Evolutionary conservation across 805 yeast genomes (phyloP).

Genomic region (Vanderwaltozyma yarrowii): DNA sequence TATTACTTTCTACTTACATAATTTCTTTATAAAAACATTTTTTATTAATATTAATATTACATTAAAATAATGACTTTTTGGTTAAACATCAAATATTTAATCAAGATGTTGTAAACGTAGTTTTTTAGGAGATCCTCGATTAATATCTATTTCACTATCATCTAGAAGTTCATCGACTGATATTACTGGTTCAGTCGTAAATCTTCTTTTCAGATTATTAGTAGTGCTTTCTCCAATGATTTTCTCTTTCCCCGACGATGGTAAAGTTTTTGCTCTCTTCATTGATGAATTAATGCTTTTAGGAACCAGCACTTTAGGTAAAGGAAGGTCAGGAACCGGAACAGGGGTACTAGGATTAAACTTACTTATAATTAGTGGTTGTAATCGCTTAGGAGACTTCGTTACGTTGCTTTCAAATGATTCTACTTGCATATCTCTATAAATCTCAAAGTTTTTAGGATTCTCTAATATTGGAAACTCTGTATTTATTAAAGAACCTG

Average conservation of each 20-base stretch:
- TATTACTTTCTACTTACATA: too few relatives aligned
- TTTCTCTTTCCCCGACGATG: neutral
- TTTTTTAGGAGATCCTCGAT: too few relatives aligned
- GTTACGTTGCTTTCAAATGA: neutral
- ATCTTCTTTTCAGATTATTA: constrained; percentile 17
- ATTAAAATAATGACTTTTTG: too few relatives aligned
- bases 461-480: constrained; percentile 9
- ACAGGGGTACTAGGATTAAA: constrained; percentile 20
- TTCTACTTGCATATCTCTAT: constrained; percentile 7
- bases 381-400: neutral
- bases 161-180: too few relatives aligned
- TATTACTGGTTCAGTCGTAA: constrained; percentile 11
- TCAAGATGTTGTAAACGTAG: too few relatives aligned
- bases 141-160: too few relatives aligned
- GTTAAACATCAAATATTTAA: too few relatives aligned
- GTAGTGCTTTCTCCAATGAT: neutral
- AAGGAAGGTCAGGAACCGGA: constrained; percentile 23
- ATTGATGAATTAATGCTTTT: constrained; percentile 18
- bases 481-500: neutral
- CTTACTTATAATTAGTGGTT: neutral
- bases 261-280: constrained; percentile 5
- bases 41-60: too few relatives aligned
- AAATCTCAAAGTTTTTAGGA: constrained; percentile 8
- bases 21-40: too few relatives aligned
- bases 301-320: constrained; percentile 19